Evolutionary conservation across 768 basidiomycete species (phyloP).

Genomic region (Auriculariales sp.): DNA sequence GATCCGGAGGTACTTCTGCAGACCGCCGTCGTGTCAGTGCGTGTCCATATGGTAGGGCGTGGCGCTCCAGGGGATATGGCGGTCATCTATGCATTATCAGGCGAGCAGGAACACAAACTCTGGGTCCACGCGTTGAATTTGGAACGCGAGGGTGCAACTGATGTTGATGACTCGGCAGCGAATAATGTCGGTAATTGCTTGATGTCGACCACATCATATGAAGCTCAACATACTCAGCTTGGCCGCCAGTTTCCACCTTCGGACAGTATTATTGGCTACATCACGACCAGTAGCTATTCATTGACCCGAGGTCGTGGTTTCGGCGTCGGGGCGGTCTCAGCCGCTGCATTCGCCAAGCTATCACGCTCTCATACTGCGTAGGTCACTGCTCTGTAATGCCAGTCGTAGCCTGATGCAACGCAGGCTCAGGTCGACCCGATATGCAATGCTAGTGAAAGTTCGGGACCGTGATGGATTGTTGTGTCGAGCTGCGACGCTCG

Average conservation of each 20-base stretch:
- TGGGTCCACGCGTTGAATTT: constrained; percentile 17
- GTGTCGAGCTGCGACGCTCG: constrained; percentile 36
- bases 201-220: constrained; percentile 3
- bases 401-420: too few relatives aligned
- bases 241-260: constrained; percentile 27
- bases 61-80: constrained; percentile 69
- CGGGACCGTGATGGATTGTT: constrained; percentile 42
- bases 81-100: constrained; percentile 48
- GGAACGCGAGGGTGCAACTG: too few relatives aligned
- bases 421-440: neutral
- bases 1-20: constrained; percentile 33
- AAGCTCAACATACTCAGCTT: constrained; percentile 20
- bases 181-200: neutral
- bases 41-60: constrained; percentile 42
- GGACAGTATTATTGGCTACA: constrained; percentile 54
- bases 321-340: constrained; percentile 59
- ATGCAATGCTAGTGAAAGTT: constrained; percentile 41
- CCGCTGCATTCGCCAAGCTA: constrained; percentile 36
- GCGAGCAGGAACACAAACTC: constrained; percentile 38
- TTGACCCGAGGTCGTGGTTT: constrained; percentile 63
- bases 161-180: neutral
- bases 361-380: constrained; percentile 8
- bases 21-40: constrained; percentile 54
- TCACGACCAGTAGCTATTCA: constrained; percentile 76
- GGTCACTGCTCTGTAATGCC: neutral